Conservation (phyloP, 371 early-diverging fungal genomes). For the Mucor piriformis region DNA sequence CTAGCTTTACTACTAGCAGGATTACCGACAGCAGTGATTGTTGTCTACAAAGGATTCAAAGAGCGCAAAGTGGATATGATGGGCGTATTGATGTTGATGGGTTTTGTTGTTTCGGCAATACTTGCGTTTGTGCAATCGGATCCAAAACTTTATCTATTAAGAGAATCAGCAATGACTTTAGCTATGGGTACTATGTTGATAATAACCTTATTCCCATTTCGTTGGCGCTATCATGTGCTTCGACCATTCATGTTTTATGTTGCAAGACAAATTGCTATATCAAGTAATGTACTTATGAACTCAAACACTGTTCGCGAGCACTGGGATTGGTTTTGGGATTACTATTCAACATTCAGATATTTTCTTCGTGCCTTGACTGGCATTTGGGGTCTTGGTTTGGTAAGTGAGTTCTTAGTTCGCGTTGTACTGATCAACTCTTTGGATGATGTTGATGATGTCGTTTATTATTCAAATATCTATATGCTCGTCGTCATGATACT, state of each 20-base stretch:
- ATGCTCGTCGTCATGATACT: constrained; percentile 37
- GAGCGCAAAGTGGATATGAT: constrained; percentile 50
- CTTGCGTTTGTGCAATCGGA: constrained; percentile 51
- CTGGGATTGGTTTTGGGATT: constrained; percentile 52
- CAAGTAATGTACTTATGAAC: constrained; percentile 29
- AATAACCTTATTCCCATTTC: constrained; percentile 44
- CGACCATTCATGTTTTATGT: constrained; percentile 54
- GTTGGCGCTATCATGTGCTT: constrained; percentile 28
- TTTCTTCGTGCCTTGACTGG: constrained; percentile 42
- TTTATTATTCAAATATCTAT: constrained; percentile 48
- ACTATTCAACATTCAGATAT: constrained; percentile 35
- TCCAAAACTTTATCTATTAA: constrained; percentile 49
- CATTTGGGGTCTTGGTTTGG: constrained; percentile 45
- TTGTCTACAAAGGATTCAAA: constrained; percentile 31
- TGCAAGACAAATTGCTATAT: constrained; percentile 43
- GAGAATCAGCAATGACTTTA: constrained; percentile 54
- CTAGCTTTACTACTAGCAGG: constrained; percentile 47
- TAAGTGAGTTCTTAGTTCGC: constrained; percentile 51
- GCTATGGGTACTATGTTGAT: constrained; percentile 51
- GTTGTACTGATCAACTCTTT: constrained; percentile 37
- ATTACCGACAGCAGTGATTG: constrained; percentile 44
- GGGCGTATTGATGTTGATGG: constrained; percentile 48
- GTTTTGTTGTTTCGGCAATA: constrained; percentile 49
- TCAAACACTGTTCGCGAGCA: constrained; percentile 31
- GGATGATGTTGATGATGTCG: constrained; percentile 44